Evolutionary conservation across 139 green algal genomes (phyloP).

Genomic region (Coelastrella sp.): DNA sequence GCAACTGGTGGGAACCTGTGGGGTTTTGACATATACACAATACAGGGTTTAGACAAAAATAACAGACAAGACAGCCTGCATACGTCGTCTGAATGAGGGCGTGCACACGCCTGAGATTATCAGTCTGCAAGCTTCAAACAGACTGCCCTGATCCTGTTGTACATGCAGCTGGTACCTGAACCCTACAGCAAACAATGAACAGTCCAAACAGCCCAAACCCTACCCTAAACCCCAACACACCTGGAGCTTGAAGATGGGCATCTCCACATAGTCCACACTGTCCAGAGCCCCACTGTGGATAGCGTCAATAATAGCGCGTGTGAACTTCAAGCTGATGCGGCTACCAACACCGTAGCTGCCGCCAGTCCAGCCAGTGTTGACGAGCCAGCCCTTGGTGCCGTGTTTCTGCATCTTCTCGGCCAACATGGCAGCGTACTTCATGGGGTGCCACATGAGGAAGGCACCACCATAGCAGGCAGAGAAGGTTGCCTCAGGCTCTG

Average conservation of each 20-base stretch:
- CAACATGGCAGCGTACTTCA: conserved; percentile 92
- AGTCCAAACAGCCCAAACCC: too few relatives aligned
- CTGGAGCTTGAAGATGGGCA: conserved; percentile 89
- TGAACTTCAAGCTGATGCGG: conserved; percentile 94
- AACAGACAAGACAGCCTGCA: too few relatives aligned
- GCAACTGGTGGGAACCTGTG: conserved; percentile 44
- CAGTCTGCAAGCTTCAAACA: too few relatives aligned
- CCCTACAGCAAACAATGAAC: too few relatives aligned
- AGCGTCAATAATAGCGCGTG: conserved; percentile 95
- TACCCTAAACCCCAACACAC: conserved; percentile 49
- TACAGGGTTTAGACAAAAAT: neutral
- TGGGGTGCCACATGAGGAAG: conserved; percentile 83
- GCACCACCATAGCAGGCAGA: conserved; percentile 83
- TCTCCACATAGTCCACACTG: conserved; percentile 66
- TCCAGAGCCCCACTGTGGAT: conserved; percentile 92
- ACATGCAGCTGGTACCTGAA: too few relatives aligned
- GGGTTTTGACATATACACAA: neutral
- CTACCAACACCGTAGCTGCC: conserved; percentile 87
- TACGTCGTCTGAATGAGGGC: too few relatives aligned
- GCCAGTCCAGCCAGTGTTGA: conserved; percentile 83
- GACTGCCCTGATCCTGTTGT: too few relatives aligned
- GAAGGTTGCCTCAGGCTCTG: conserved; percentile 95
- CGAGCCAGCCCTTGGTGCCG: conserved; percentile 83
- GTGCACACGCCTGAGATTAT: too few relatives aligned
- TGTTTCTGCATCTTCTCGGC: conserved; percentile 90